These are phyloP conservation scores for Nigrospora sphaerica DNA, from an alignment of 2,329 filamentous ascomycete species.

Conservation along the genomic window DNA sequence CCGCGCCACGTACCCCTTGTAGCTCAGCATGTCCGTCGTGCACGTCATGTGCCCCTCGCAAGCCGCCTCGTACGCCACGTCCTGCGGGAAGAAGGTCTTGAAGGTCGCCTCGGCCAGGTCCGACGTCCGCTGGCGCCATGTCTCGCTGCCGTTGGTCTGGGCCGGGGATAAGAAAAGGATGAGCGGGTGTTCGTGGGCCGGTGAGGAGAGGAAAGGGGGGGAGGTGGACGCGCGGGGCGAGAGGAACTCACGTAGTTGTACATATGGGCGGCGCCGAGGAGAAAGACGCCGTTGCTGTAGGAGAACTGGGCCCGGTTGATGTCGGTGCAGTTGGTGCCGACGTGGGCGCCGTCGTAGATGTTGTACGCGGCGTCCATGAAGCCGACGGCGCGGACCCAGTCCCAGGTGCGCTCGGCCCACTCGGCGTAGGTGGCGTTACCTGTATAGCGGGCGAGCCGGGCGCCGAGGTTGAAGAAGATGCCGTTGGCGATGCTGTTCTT, in stretches of 20 bases:
- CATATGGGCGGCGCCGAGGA: conserved; percentile 35
- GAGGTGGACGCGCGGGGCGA: too few species aligned
- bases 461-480: conserved; percentile 41
- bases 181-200: neutral
- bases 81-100: conserved; percentile 40
- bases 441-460: conserved; percentile 57
- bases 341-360: conserved; percentile 43
- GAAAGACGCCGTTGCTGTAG: conserved; percentile 44
- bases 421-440: conserved; percentile 56
- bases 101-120: conserved; percentile 38
- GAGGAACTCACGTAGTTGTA: conserved; percentile 30
- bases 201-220: neutral
- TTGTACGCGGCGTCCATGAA: conserved; percentile 38
- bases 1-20: conserved; percentile 52
- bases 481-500: conserved; percentile 38
- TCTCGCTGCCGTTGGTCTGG: conserved; percentile 27
- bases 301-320: conserved; percentile 45
- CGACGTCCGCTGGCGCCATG: conserved; percentile 39
- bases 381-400: conserved; percentile 40
- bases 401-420: conserved; percentile 53
- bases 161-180: neutral
- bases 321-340: conserved; percentile 35
- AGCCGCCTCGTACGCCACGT: conserved; percentile 44
- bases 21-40: conserved; percentile 50
- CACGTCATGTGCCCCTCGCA: conserved; percentile 45